Conservation (phyloP, 805 yeast genomes). For the Metschnikowia picachoensis region DNA sequence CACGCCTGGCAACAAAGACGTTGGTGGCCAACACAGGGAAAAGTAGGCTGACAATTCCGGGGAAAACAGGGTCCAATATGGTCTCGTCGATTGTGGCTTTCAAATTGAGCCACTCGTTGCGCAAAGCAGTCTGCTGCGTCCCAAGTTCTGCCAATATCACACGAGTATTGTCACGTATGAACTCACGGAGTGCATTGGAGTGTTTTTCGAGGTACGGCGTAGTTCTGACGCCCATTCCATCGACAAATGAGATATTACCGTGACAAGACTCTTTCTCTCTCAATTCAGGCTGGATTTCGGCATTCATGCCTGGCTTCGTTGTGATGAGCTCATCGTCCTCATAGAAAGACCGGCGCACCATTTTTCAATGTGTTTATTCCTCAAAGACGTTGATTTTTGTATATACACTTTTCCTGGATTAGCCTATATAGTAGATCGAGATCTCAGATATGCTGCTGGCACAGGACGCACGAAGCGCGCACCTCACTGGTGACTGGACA, state of each 20-base stretch:
- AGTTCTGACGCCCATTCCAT: slow-evolving; percentile 54
- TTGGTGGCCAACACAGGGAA: slow-evolving; percentile 57
- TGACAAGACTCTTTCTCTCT: slow-evolving; percentile 36
- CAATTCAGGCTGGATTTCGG: slow-evolving; percentile 34
- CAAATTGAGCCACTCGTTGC: slow-evolving; percentile 38
- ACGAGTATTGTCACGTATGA: slow-evolving; percentile 35
- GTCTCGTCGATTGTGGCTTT: slow-evolving; percentile 28
- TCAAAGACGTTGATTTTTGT: not conserved
- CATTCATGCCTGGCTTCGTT: slow-evolving; percentile 48
- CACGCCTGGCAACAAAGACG: slow-evolving; percentile 45
- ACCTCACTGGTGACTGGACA: too few relatives aligned
- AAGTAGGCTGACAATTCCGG: slow-evolving; percentile 50
- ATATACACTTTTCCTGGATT: too few relatives aligned
- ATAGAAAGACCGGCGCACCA: slow-evolving; percentile 32
- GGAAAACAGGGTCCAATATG: slow-evolving; percentile 53
- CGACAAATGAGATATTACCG: slow-evolving; percentile 39
- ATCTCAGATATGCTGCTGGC: slow-evolving; percentile 1
- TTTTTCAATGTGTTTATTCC: not conserved
- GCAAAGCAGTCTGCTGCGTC: slow-evolving; percentile 45
- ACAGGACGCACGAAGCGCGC: too few relatives aligned
- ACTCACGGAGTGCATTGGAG: slow-evolving; percentile 37
- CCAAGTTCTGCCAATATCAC: slow-evolving; percentile 40
- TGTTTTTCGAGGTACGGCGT: slow-evolving; percentile 45
- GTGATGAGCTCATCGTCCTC: slow-evolving; percentile 47
- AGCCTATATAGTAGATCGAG: not conserved